Evolutionary conservation across 2,329 filamentous ascomycete genomes (phyloP), one percentile per base, ranked within the genome.

Genomic region (Cladosporium austrohemisphaericum): DNA sequence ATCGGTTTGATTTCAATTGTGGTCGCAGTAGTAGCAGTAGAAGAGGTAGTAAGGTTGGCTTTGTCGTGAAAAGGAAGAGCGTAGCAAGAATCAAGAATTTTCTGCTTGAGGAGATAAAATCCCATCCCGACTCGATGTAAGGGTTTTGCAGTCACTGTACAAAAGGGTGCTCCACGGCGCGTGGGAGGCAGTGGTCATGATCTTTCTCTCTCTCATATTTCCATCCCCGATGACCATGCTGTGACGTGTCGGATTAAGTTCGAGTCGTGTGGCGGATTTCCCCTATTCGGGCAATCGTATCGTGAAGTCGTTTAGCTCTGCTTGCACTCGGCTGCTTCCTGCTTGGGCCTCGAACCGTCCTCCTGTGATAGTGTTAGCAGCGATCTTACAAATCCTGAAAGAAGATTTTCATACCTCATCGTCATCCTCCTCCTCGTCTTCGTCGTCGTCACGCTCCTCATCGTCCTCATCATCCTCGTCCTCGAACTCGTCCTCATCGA

Each of bases 321-420:
- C 80, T 95, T 95, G 83, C 90, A 95, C 76, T 95, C 90, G 59
- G 90, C 88, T 59, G 89, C 84, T 74, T 95, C 89, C 75, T 93
- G 89, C 79, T 94, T 94, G 52, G 90, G 89, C 79, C 92, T 94
- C 61, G 86, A 84, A 57, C 82, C 83, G 67, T 91, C 88, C 66
- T 94, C 88, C 88, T 94, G 60, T n/a, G 56, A 45, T 37, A 52
- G 22, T 8, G 50, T 58, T 50, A 67, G 65, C 55, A 49, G 56
- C 32, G 43, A 48, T 52, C 41, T 53, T 49, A 49, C 19, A 37
- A 11, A 11, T 32, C 10, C 18, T 19, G 6, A 14, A 46, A 26
- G 31, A 26, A 23, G 29, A 6, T 6, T n/a, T 31, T 31, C 35
- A 9, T 67, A 76, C 75, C 65, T 75, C 76, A 41, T 78, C 76